phyloP scores from a whole-genome alignment of 179 eudicot species.

The Beta lomatogona region DNA sequence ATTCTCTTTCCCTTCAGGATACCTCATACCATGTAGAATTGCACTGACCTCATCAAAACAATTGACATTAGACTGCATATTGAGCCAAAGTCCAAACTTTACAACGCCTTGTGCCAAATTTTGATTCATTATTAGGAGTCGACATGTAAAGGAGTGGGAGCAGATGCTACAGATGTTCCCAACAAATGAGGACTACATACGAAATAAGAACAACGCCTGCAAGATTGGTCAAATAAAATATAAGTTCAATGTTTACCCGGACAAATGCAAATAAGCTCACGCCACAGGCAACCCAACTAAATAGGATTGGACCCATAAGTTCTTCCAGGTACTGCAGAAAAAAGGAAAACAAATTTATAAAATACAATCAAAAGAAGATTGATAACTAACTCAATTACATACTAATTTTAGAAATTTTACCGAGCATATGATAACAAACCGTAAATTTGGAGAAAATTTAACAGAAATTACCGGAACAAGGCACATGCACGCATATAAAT shows the following conservation, averaged over 20 bases:
- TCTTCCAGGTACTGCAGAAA: slow-evolving; percentile 80
- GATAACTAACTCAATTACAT: background rate
- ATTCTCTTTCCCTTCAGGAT: no score
- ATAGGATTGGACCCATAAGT: slow-evolving; percentile 77
- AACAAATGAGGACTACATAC: background rate
- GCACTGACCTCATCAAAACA: no score
- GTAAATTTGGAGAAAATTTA: background rate
- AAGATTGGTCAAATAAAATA: background rate
- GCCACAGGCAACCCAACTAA: slow-evolving; percentile 87
- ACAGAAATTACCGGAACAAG: background rate
- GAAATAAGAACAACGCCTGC: background rate
- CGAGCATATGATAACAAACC: background rate
- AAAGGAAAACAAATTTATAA: background rate
- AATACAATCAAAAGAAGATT: background rate
- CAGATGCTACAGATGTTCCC: background rate
- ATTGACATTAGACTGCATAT: no score
- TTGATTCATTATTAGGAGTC: no score
- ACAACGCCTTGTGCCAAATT: no score
- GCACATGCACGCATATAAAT: background rate
- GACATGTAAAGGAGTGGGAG: no score
- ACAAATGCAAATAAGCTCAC: slow-evolving; percentile 77
- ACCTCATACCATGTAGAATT: no score
- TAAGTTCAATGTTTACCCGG: slow-evolving; percentile 55
- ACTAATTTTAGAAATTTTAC: background rate
- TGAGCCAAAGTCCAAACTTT: no score